These are phyloP conservation scores for Chamaecrista fasciculata DNA, from an alignment of 306 rosid genomes.

Conservation along the genomic window DNA sequence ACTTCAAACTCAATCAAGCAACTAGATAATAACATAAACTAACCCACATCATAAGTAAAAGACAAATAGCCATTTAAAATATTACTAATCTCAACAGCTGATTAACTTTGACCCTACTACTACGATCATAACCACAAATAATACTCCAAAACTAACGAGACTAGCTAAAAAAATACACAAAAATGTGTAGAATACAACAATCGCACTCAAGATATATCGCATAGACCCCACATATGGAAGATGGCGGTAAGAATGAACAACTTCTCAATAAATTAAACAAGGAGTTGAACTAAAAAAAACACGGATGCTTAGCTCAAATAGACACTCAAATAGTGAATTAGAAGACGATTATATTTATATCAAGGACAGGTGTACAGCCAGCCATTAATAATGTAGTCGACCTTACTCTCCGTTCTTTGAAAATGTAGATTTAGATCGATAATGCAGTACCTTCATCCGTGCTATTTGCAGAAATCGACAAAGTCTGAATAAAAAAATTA, in stretches of 20 bases:
- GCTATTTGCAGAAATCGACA: not conserved
- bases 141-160: conserved; percentile 39
- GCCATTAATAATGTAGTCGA: conserved; percentile 20
- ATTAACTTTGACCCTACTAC: not conserved
- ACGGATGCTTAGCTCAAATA: conserved; percentile 32
- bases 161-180: conserved; percentile 21
- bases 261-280: not conserved
- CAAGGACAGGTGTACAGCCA: conserved; percentile 35
- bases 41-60: conserved; percentile 2
- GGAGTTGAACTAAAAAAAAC: not conserved
- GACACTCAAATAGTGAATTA: not conserved
- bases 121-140: conserved; percentile 24
- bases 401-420: not conserved
- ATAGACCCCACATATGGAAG: conserved; percentile 31
- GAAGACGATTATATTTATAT: conserved; percentile 11
- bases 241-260: not conserved
- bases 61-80: conserved; percentile 29
- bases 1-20: conserved; percentile 21
- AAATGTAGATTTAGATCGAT: conserved; percentile 18
- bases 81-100: conserved; percentile 11
- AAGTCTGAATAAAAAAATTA: not conserved
- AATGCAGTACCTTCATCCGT: not conserved
- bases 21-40: conserved; percentile 25
- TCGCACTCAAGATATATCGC: conserved; percentile 28
- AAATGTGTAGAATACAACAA: conserved; percentile 23